Conservation (phyloP, 1,139 yeast species). For the Sugiyamaella novakii region DNA sequence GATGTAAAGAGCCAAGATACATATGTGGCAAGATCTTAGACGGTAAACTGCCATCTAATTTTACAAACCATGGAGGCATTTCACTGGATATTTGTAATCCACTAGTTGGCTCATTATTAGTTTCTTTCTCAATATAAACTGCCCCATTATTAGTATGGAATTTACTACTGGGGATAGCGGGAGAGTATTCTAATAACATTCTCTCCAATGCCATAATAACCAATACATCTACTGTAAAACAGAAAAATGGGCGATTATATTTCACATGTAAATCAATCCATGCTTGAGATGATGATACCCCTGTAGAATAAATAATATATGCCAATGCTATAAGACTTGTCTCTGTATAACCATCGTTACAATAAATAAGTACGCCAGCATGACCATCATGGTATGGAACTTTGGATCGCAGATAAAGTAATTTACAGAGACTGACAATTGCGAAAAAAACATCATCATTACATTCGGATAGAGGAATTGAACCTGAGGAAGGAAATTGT, state of each 20-base stretch:
- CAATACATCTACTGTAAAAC: conserved; percentile 73
- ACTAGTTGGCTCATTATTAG: neutral
- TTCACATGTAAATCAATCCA: conserved; percentile 60
- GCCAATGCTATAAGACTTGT: conserved; percentile 73
- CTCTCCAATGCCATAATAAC: conserved; percentile 66
- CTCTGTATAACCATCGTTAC: conserved; percentile 93
- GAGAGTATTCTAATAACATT: conserved; percentile 59
- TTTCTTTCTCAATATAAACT: conserved; percentile 3
- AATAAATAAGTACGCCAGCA: conserved; percentile 56
- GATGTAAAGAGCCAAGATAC: conserved; percentile 81
- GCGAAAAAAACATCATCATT: conserved; percentile 33
- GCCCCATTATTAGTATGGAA: conserved; percentile 20
- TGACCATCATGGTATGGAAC: conserved; percentile 29
- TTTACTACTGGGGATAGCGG: conserved; percentile 37
- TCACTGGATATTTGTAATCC: conserved; percentile 19
- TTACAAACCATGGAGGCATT: conserved; percentile 39
- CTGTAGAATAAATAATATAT: conserved; percentile 67
- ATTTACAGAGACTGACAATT: conserved; percentile 39
- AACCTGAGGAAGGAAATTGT: conserved; percentile 81
- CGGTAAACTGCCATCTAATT: conserved; percentile 61
- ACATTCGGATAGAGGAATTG: conserved; percentile 29
- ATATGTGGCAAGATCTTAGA: conserved; percentile 78
- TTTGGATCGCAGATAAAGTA: conserved; percentile 38
- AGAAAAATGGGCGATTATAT: conserved; percentile 77
- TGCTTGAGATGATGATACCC: conserved; percentile 53